These are phyloP conservation scores for Bassia scoparia DNA, from an alignment of 148 eudicot genomes.

Conservation along the genomic window DNA sequence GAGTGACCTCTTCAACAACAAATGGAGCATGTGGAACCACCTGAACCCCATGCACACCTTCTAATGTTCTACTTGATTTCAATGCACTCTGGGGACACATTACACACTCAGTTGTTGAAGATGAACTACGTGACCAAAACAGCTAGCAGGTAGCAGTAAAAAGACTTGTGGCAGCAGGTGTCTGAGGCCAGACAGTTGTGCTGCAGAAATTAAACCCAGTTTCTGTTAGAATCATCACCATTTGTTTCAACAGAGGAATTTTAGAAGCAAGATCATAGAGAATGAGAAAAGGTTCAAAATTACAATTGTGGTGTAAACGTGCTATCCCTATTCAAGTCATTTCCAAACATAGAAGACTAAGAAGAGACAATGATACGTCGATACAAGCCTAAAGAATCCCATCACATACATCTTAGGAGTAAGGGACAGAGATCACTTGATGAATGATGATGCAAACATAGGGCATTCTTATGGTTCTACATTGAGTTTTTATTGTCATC, in stretches of 20 bases:
- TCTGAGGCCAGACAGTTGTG: not conserved
- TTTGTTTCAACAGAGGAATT: not conserved
- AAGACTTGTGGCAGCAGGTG: not conserved
- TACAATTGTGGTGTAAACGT: not conserved
- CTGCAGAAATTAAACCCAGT: not conserved
- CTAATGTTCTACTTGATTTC: slow-evolving; percentile 49
- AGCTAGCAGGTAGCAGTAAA: slow-evolving; percentile 33
- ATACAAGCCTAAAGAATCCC: too few relatives aligned
- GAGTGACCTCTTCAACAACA: slow-evolving; percentile 58
- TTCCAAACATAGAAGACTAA: not conserved
- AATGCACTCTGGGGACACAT: slow-evolving; percentile 60
- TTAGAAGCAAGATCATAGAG: not conserved
- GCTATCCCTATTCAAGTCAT: not conserved
- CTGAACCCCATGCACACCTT: slow-evolving; percentile 82
- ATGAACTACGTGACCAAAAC: slow-evolving; percentile 60
- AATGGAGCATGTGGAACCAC: slow-evolving; percentile 73
- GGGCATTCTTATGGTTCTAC: not conserved
- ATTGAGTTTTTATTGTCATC: not conserved
- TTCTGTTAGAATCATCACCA: not conserved
- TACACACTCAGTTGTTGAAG: slow-evolving; percentile 40
- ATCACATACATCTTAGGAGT: not conserved
- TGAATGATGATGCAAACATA: not conserved
- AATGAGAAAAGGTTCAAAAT: too few relatives aligned
- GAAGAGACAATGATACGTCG: too few relatives aligned
- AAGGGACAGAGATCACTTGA: not conserved